Base-by-base conservation (phyloP, 2,329 filamentous ascomycete genomes). In the Dryadomyces quercivorus region DNA sequence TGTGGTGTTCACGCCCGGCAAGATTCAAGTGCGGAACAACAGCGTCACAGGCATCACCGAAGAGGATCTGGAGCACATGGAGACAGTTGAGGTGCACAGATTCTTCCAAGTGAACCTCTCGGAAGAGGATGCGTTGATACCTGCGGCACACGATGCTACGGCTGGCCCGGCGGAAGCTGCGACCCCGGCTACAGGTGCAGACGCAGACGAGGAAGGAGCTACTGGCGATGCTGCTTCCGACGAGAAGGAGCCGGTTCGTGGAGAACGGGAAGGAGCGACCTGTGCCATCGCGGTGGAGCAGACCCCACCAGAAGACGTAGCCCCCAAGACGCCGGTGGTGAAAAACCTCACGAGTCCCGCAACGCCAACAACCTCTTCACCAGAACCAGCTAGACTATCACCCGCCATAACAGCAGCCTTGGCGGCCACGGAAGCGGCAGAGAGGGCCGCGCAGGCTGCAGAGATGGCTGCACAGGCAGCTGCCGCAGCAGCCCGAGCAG, bases 401-500 rank as follows among this genome's bases (percentile, higher is more conserved):
- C 40, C 52, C 40, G 52, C 45, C 26, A 22, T 44, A 26, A n/a
- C 16, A 16, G 36, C 53, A 9, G 15, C 40, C 6, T 12, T 43
- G 21, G 22, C 44, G 12, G 54, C 50, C 3, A 38, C 49, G 6
- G 38, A 36, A 38, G 53, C 53, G 18, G 49, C 49, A 22, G 26
- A 22, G 20, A 16, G 22, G n/a, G 53, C 53, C 9, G 38, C 53
- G 4, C 21, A 22, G 15, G 53, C 53, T 7, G 43, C 50, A 12
- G 21, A 26, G n/a, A 21, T 36, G 31, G 50, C 53, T n/a, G 48
- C 42, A 4, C 18, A 10, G 15, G 42, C 48, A 5, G 53, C 54
- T 16, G 50, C 50, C 0, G 18, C 20, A 36, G 54, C 54, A 60
- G 71, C 73, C 47, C 63, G 71, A 60, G 72, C 70, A 56, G 71